phyloP scores from a whole-genome alignment of 768 basidiomycete genomes.

The Pisolithus tinctorius region DNA sequence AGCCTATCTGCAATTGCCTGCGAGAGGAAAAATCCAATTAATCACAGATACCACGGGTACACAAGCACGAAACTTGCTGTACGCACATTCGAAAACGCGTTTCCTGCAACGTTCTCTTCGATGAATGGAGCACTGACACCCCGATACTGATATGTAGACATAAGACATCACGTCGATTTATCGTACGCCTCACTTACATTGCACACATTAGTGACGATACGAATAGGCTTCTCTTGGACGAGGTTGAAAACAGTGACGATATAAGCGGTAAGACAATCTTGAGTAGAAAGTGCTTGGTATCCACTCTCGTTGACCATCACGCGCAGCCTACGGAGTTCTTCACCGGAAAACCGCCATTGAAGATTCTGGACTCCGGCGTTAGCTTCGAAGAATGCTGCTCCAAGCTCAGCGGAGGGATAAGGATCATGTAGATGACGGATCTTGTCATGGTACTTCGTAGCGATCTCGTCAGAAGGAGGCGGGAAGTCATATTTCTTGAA shows the following conservation, averaged over 20 bases:
- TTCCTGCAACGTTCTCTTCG: not conserved
- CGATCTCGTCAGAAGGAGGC: not conserved
- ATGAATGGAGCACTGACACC: not conserved
- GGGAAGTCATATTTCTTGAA: constrained; percentile 8
- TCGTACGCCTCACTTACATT: not conserved
- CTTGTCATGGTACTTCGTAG: not conserved
- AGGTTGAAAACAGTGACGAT: constrained; percentile 15
- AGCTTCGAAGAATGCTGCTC: not conserved
- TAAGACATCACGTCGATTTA: not conserved
- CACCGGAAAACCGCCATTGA: not conserved
- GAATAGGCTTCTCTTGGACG: constrained; percentile 3
- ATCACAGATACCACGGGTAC: too few species aligned
- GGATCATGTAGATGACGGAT: not conserved
- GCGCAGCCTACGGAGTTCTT: not conserved
- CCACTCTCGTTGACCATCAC: not conserved
- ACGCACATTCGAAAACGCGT: not conserved
- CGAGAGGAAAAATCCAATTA: not conserved
- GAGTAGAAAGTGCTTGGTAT: constrained; percentile 6
- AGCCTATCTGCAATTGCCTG: not conserved
- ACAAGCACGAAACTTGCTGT: not conserved
- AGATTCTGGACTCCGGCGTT: not conserved
- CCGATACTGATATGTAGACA: not conserved
- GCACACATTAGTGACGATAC: not conserved
- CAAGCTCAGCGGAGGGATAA: not conserved
- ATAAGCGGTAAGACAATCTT: constrained; percentile 22